Evolutionary conservation across 2,329 filamentous ascomycete species (phyloP).

Genomic region (Botrytis sinoallii): DNA sequence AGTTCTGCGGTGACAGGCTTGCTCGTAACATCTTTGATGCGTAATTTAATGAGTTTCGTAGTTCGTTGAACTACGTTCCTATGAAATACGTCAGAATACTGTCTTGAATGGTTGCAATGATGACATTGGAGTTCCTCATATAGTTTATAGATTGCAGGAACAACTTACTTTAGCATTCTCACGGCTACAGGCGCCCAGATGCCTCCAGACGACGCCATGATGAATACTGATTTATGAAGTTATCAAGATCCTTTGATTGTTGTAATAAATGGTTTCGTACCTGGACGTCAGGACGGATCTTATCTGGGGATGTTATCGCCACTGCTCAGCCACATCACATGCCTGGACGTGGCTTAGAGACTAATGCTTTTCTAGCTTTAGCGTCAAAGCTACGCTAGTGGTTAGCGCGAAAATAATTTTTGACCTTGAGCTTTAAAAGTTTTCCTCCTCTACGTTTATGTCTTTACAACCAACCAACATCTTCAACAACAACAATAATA

Average conservation of each 20-base stretch:
- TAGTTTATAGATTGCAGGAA: not conserved
- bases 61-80: constrained; percentile 49
- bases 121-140: not conserved
- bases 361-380: not conserved
- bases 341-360: not conserved
- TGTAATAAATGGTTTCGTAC: not conserved
- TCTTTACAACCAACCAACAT: not conserved
- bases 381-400: not conserved
- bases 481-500: not conserved
- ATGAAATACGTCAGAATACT: constrained; percentile 26
- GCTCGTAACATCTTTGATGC: constrained; percentile 41
- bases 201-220: constrained; percentile 36
- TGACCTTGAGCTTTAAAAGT: constrained; percentile 13
- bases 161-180: constrained; percentile 35
- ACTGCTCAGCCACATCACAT: constrained; percentile 16
- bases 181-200: constrained; percentile 38
- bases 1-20: constrained; percentile 48
- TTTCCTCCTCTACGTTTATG: not conserved
- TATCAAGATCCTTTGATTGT: constrained; percentile 5
- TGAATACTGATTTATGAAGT: constrained; percentile 12
- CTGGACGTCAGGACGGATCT: not conserved
- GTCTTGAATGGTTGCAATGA: not conserved
- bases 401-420: constrained; percentile 17
- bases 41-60: constrained; percentile 44
- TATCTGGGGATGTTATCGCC: constrained; percentile 16